These are phyloP conservation scores for Pythium guiyangense DNA, from an alignment of 352 stramenopile species.

Conservation along the genomic window DNA sequence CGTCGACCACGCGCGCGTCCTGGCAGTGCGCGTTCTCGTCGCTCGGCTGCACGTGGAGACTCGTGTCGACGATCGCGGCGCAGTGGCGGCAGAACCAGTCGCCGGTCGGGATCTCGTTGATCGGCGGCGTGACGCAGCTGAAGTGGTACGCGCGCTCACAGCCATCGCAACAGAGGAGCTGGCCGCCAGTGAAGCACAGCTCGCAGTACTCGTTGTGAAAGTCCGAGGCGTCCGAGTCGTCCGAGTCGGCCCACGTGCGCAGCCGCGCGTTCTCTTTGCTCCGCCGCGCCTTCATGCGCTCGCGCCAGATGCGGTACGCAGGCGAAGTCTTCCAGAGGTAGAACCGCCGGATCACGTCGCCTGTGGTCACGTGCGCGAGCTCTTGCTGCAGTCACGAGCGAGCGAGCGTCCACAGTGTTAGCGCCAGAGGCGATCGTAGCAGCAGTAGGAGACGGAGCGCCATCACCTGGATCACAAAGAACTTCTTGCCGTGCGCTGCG, in stretches of 20 bases:
- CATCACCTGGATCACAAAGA: slow-evolving; percentile 50
- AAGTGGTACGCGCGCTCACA: slow-evolving; percentile 70
- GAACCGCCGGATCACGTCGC: slow-evolving; percentile 55
- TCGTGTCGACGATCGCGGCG: slow-evolving; percentile 19
- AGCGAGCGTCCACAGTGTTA: background rate
- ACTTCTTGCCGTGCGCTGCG: slow-evolving; percentile 48
- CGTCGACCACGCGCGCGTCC: slow-evolving; percentile 14
- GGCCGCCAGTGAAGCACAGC: slow-evolving; percentile 57
- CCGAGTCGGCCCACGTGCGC: slow-evolving; percentile 33
- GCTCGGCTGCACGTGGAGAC: slow-evolving; percentile 7
- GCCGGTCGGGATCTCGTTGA: slow-evolving; percentile 40
- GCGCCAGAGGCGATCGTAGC: background rate
- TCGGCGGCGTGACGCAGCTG: slow-evolving; percentile 61
- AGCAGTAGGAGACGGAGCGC: slow-evolving; percentile 1
- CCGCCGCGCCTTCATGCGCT: slow-evolving; percentile 28
- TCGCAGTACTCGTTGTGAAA: slow-evolving; percentile 68
- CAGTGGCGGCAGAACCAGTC: slow-evolving; percentile 65
- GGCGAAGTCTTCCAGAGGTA: slow-evolving; percentile 64
- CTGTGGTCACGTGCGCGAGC: slow-evolving; percentile 27
- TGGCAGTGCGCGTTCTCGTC: slow-evolving; percentile 24
- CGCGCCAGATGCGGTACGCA: slow-evolving; percentile 44
- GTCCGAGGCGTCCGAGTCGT: slow-evolving; percentile 29
- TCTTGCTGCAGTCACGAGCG: slow-evolving; percentile 32
- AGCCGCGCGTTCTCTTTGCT: slow-evolving; percentile 40
- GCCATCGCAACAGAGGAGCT: slow-evolving; percentile 62